A percentile compares a stretch with the other conserved stretches of the same genome.
phyloP scores from a whole-genome alignment of 345 rosid genomes.

The Brassica incana region DNA sequence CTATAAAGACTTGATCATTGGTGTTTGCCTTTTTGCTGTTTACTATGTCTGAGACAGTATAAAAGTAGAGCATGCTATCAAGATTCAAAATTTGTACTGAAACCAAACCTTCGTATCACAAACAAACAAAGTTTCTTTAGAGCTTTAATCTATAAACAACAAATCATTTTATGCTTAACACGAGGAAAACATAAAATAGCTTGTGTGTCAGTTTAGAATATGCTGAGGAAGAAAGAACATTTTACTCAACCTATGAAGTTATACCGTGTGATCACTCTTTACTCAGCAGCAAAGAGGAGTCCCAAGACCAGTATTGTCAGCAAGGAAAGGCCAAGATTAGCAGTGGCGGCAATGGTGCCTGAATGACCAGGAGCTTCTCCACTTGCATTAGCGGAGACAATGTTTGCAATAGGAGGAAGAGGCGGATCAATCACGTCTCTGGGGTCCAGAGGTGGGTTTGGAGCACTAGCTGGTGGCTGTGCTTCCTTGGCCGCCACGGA shows the following conservation, averaged over 20 bases:
- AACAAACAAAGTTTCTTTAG: slow-evolving; percentile 12
- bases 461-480: slow-evolving; percentile 47
- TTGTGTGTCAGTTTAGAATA: slow-evolving; percentile 15
- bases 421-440: slow-evolving; percentile 73
- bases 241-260: slow-evolving; percentile 21
- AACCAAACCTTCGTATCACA: slow-evolving; percentile 19
- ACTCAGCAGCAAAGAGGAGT: slow-evolving; percentile 27
- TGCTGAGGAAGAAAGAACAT: slow-evolving; percentile 14
- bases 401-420: slow-evolving; percentile 56
- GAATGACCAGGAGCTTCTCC: slow-evolving; percentile 30
- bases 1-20: slow-evolving; percentile 15
- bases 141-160: slow-evolving; percentile 23
- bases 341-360: slow-evolving; percentile 30
- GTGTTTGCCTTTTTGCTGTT: slow-evolving; percentile 14
- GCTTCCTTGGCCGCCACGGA: slow-evolving; percentile 23
- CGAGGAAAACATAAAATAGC: slow-evolving; percentile 16
- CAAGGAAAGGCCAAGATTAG: slow-evolving; percentile 41
- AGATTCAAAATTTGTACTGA: slow-evolving; percentile 23
- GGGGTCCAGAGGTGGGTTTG: slow-evolving; percentile 48
- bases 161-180: slow-evolving; percentile 15
- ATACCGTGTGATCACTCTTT: slow-evolving; percentile 9
- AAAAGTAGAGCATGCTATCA: neutral
- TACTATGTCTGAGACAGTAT: slow-evolving; percentile 1
- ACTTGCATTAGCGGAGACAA: slow-evolving; percentile 9
- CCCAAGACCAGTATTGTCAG: slow-evolving; percentile 39